phyloP scores from a whole-genome alignment of 805 yeast species.

The Kodamaea restingae region DNA sequence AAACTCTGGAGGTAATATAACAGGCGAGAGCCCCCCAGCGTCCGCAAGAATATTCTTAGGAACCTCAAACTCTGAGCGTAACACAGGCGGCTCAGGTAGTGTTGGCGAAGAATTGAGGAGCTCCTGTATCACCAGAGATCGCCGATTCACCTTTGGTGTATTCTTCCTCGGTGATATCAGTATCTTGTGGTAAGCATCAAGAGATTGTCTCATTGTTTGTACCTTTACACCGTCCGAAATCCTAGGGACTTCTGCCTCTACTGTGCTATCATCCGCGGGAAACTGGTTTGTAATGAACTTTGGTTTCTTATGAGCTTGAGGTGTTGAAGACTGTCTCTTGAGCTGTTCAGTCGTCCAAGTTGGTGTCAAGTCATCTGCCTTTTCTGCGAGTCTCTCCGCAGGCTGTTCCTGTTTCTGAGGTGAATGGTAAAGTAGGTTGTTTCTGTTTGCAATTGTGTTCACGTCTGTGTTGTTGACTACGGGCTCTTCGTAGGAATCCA shows the following conservation, averaged over 20 bases:
- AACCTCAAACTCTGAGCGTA: conserved; percentile 32
- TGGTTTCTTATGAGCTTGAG: conserved; percentile 19
- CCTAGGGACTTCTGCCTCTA: conserved; percentile 8
- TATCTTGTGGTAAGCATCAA: conserved; percentile 28
- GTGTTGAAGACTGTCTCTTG: conserved; percentile 26
- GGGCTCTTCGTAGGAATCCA: conserved; percentile 49
- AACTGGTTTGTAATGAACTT: conserved; percentile 8
- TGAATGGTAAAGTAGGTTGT: conserved; percentile 9
- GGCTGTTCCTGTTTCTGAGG: conserved; percentile 11
- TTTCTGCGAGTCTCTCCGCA: conserved; percentile 1
- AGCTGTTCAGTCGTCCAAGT: conserved; percentile 33
- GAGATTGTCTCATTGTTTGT: conserved; percentile 29
- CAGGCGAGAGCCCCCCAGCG: conserved; percentile 19
- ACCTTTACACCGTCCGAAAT: conserved; percentile 9
- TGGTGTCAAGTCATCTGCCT: conserved; percentile 26
- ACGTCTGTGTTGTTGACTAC: conserved; percentile 18
- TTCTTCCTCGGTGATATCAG: conserved; percentile 31
- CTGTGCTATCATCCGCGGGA: conserved; percentile 5
- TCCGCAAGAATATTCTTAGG: conserved; percentile 5
- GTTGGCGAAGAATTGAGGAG: conserved; percentile 41
- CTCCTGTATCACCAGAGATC: conserved; percentile 34
- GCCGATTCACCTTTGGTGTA: conserved; percentile 19
- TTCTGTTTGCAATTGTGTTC: conserved; percentile 19
- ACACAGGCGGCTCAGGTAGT: conserved; percentile 41
- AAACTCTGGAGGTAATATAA: conserved; percentile 16